Evolutionary conservation across 1,284 basidiomycete species (phyloP).

Genomic region (Boletus smithii): DNA sequence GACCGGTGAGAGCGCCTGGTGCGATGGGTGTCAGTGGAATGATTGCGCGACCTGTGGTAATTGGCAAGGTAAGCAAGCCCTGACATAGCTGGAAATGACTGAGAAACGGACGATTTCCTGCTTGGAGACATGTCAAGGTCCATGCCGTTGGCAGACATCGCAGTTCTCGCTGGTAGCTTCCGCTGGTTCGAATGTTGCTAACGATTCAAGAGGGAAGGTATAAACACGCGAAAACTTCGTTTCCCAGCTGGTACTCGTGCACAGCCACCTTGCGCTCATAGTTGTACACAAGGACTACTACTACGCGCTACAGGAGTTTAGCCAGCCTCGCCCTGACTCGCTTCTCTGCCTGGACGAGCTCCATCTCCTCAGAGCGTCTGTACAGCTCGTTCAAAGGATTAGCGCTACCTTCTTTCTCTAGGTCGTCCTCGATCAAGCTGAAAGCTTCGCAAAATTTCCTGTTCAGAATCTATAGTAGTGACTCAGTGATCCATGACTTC

Average conservation of each 20-base stretch:
- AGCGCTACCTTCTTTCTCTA: constrained; percentile 55
- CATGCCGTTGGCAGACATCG: constrained; percentile 49
- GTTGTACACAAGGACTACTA: too few relatives aligned
- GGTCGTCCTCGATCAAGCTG: constrained; percentile 51
- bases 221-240: constrained; percentile 38
- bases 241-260: constrained; percentile 11
- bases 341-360: constrained; percentile 58
- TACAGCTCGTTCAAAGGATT: constrained; percentile 59
- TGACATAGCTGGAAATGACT: constrained; percentile 4
- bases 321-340: constrained; percentile 51
- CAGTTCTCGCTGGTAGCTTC: constrained; percentile 5
- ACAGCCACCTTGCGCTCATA: constrained; percentile 31
- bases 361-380: constrained; percentile 47
- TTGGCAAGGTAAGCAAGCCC: constrained; percentile 14
- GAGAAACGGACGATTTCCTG: constrained; percentile 57
- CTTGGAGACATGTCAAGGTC: constrained; percentile 62
- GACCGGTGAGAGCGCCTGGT: constrained; percentile 71
- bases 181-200: constrained; percentile 11
- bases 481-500: neutral
- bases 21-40: constrained; percentile 68
- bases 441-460: constrained; percentile 60
- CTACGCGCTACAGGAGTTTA: constrained; percentile 38
- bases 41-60: constrained; percentile 55
- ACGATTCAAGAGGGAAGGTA: constrained; percentile 11
- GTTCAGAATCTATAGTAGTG: constrained; percentile 45